Evolutionary conservation across 1,284 basidiomycete genomes (phyloP), one percentile per base, ranked within the genome.

Genomic region (Schizophyllum commune): DNA sequence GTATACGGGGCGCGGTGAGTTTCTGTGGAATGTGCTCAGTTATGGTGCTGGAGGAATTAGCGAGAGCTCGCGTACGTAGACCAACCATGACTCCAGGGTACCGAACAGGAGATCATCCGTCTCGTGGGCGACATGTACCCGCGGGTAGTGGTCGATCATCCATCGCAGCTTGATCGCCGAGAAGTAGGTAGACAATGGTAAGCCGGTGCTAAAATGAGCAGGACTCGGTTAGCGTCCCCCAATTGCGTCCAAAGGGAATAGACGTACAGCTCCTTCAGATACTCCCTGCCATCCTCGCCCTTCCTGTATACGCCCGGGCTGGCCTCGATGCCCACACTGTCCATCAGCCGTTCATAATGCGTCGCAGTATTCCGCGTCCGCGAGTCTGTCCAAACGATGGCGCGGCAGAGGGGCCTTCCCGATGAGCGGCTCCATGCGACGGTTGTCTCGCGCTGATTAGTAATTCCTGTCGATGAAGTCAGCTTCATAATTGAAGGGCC

Each of bases 391-490:
- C 96, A 99, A 32, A 98, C 96, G 67, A 99, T 95, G 56, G 95
- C 93, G 64, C 83, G 86, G 74, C 91, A 93, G 13, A 97, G 76
- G 0, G 94, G 89, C 73, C 91, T 89, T 58, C 96, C 96, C 1
- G 94, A 96, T 69, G 81, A 83, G 65, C 89, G 84, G 72, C 92
- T 92, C 97, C 97, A 99, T 11, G 89, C 92, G 19, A 98, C 88
- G 1, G 96, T 89, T 4, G 97, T 99, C 74, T 99, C 96, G 62
- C 97, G 88, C 77, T 99, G 96, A 73, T 98, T 99, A 57, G 96
- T 98, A 75, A 99, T 93, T 51, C 96, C 92, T 92, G 70, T 8
- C 54, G 62, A 65, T 65, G 63, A 68, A 61, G 62, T 52, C 61
- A 62, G 32, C 51, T 54, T 52, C 62, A 32, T n/a, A 15, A 3